phyloP scores from a whole-genome alignment of 345 rosid genomes.

The Eucalyptus camaldulensis region DNA sequence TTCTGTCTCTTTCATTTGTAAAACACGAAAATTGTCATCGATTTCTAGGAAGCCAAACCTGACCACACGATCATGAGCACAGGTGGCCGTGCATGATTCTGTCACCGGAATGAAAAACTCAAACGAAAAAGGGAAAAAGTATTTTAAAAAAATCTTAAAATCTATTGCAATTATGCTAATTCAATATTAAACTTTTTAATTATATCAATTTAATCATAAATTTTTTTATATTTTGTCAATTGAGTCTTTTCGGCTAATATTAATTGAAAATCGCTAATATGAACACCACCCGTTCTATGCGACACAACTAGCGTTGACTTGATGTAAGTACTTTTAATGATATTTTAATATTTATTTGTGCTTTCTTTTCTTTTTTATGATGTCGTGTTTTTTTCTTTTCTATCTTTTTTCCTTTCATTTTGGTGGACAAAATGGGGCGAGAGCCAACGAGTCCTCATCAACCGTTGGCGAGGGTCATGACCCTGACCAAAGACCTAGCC shows the following conservation, averaged over 20 bases:
- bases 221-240: accelerated
- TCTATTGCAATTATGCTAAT: too few species aligned
- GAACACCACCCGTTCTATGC: accelerated
- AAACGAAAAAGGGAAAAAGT: background rate
- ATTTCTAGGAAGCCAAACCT: background rate
- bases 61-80: background rate
- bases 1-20: background rate
- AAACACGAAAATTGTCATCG: background rate
- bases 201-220: too few species aligned
- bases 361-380: background rate
- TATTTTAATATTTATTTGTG: too few species aligned
- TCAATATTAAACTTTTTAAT: accelerated
- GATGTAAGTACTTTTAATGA: too few species aligned
- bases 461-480: too few species aligned
- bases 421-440: background rate
- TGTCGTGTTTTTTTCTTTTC: too few species aligned
- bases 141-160: too few species aligned
- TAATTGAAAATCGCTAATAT: accelerated
- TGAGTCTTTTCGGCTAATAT: accelerated
- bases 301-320: accelerated
- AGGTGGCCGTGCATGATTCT: background rate
- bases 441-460: background rate
- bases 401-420: background rate
- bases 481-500: too few species aligned
- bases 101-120: background rate